Base-by-base conservation (phyloP, 1,284 basidiomycete species). In the Volvariella surrecta region DNA sequence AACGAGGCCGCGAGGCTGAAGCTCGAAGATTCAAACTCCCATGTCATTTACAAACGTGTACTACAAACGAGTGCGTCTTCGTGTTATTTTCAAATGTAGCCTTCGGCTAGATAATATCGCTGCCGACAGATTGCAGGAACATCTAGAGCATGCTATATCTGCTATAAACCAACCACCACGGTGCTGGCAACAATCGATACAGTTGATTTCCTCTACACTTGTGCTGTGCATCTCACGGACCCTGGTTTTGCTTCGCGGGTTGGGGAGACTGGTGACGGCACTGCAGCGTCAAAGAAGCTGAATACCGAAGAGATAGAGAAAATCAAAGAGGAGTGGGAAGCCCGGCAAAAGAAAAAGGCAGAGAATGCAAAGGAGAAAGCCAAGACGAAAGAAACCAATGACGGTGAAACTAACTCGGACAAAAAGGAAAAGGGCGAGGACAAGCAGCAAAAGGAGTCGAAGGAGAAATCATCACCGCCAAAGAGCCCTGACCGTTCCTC, bases 21-120 rank as follows among this genome's bases (percentile, higher is more conserved):
- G 10, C 10, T 37, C 34, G 20, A 22, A 13, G 10, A 11, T 37
- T 28, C 30, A 28, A 40, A 42, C 45, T 37, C 43, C 44, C 51
- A 85, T 82, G 80, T 75, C 76, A 31, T 86, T 89, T 63, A 70
- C 71, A 35, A 89, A 89, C 56, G 53, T 84, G 38, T 89, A 89
- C 61, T 88, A 86, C 66, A 87, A 85, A 62, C 75, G 86, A 54
- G 85, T 88, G 57, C 69, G 79, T 70, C 32, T 8, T 37, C 30
- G 30, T 17, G 10, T 21, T 18, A 22, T 30, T 16, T 7, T 22
- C 41, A 20, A 39, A 24, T n/a, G n/a, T 32, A 28, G 18, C 20
- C 37, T 18, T 17, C 45, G 48, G 30, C 19, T 37, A 45, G 35
- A 39, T 47, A 48, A 41, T 35, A 19, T 16, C 19, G 37, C 48